Percentiles rank a stretch among this genome's conserved stretches.
These are phyloP conservation scores for Sclerospora graminicola DNA, from an alignment of 352 stramenopile species.

Conservation along the genomic window DNA sequence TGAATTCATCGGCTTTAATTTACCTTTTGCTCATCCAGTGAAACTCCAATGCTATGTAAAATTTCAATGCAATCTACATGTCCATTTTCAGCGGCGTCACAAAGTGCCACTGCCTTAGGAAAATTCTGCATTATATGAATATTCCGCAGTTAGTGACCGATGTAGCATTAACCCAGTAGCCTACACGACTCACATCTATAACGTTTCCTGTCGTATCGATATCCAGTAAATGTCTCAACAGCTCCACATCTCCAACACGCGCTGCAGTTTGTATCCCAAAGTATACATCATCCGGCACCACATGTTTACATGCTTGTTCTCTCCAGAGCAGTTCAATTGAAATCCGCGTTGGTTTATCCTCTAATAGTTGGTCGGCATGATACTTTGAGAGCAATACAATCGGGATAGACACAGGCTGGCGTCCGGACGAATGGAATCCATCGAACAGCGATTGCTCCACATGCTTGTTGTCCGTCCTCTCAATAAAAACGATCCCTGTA, in stretches of 20 bases:
- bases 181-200: slow-evolving; percentile 31
- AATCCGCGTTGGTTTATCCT: slow-evolving; percentile 39
- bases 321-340: slow-evolving; percentile 62
- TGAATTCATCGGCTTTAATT: neutral
- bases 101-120: slow-evolving; percentile 64
- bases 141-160: slow-evolving; percentile 1
- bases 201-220: slow-evolving; percentile 51
- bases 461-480: slow-evolving; percentile 40
- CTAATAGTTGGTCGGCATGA: slow-evolving; percentile 62
- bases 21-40: slow-evolving; percentile 79
- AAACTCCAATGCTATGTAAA: slow-evolving; percentile 69
- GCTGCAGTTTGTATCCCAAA: slow-evolving; percentile 63
- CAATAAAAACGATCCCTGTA: slow-evolving; percentile 69
- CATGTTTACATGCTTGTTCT: slow-evolving; percentile 53
- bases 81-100: slow-evolving; percentile 69
- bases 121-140: slow-evolving; percentile 36
- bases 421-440: slow-evolving; percentile 77
- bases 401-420: slow-evolving; percentile 58
- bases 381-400: slow-evolving; percentile 74
- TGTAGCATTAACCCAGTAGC: neutral
- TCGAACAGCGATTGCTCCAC: slow-evolving; percentile 74
- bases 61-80: slow-evolving; percentile 80
- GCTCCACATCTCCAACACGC: slow-evolving; percentile 56
- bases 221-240: slow-evolving; percentile 65
- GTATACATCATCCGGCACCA: slow-evolving; percentile 63